These are phyloP conservation scores for Plasmodium gaboni DNA, from an alignment of 169 alveolate genomes.

Conservation along the genomic window DNA sequence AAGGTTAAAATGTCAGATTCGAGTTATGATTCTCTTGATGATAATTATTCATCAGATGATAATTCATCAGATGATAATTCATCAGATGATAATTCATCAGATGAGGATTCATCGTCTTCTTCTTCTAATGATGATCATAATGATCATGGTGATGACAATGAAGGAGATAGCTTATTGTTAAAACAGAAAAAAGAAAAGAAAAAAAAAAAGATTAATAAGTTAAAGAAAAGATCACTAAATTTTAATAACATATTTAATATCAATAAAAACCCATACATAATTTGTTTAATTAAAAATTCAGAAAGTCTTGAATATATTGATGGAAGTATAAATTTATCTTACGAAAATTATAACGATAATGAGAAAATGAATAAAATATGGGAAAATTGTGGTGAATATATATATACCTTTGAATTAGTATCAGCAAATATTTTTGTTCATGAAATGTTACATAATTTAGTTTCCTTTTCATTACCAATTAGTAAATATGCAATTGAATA, in stretches of 20 bases:
- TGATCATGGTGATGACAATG: too few relatives aligned
- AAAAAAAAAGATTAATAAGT: too few relatives aligned
- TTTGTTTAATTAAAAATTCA: slow-evolving; percentile 82
- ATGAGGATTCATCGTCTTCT: too few relatives aligned
- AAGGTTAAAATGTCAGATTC: slow-evolving; percentile 14
- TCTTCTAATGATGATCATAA: not conserved
- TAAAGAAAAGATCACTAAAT: slow-evolving; percentile 6
- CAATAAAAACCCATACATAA: slow-evolving; percentile 65
- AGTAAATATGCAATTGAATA: slow-evolving; percentile 82
- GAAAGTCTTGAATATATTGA: slow-evolving; percentile 86
- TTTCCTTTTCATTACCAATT: slow-evolving; percentile 83
- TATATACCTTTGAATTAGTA: slow-evolving; percentile 84
- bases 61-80: not conserved
- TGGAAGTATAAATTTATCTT: slow-evolving; percentile 81
- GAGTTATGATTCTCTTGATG: not conserved
- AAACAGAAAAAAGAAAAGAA: too few relatives aligned
- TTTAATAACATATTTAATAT: slow-evolving; percentile 29
- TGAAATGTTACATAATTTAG: slow-evolving; percentile 86
- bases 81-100: not conserved
- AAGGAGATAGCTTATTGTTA: too few relatives aligned
- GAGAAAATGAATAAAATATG: slow-evolving; percentile 83
- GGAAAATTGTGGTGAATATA: slow-evolving; percentile 87
- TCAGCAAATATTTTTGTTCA: slow-evolving; percentile 86
- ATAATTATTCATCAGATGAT: not conserved
- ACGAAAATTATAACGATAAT: slow-evolving; percentile 80